Percentiles rank a stretch among this genome's conserved stretches.
Evolutionary conservation across 2,329 filamentous ascomycete genomes (phyloP).

Genomic region (Xylariales sp.): DNA sequence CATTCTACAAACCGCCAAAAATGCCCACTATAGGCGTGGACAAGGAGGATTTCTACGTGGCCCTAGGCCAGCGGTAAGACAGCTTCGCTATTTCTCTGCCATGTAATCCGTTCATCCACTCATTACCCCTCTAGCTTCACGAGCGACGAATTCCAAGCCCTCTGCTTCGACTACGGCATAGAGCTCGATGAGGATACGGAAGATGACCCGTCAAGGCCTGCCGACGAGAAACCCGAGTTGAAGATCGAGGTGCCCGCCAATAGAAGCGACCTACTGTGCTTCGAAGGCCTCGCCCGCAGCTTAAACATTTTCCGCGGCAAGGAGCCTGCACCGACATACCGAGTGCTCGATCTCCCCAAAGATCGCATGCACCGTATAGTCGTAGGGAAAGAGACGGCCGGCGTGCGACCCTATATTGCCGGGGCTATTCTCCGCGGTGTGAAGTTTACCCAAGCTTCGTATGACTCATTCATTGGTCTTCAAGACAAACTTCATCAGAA

Average conservation of each 20-base stretch:
- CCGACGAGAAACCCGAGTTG: slow-evolving; percentile 37
- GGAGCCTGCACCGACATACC: slow-evolving; percentile 81
- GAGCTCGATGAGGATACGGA: slow-evolving; percentile 97
- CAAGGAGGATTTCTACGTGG: slow-evolving; percentile 95
- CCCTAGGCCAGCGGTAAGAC: slow-evolving; percentile 83
- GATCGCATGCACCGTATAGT: slow-evolving; percentile 84
- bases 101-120: slow-evolving; percentile 36
- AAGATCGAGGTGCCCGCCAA: slow-evolving; percentile 41
- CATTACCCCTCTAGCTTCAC: slow-evolving; percentile 72
- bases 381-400: slow-evolving; percentile 78
- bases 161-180: slow-evolving; percentile 99
- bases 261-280: slow-evolving; percentile 38
- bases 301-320: slow-evolving; percentile 73
- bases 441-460: slow-evolving; percentile 89
- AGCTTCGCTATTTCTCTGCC: slow-evolving; percentile 26
- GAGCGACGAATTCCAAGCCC: slow-evolving; percentile 92
- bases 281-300: slow-evolving; percentile 40
- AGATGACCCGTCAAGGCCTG: slow-evolving; percentile 65
- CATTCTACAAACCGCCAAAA: slow-evolving; percentile 48
- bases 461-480: slow-evolving; percentile 96
- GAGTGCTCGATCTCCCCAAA: slow-evolving; percentile 75
- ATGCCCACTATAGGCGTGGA: slow-evolving; percentile 98
- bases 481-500: slow-evolving; percentile 99
- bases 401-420: slow-evolving; percentile 88
- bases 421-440: slow-evolving; percentile 90